Conservation (phyloP, 805 yeast species). For the Sugiyamaella americana region DNA sequence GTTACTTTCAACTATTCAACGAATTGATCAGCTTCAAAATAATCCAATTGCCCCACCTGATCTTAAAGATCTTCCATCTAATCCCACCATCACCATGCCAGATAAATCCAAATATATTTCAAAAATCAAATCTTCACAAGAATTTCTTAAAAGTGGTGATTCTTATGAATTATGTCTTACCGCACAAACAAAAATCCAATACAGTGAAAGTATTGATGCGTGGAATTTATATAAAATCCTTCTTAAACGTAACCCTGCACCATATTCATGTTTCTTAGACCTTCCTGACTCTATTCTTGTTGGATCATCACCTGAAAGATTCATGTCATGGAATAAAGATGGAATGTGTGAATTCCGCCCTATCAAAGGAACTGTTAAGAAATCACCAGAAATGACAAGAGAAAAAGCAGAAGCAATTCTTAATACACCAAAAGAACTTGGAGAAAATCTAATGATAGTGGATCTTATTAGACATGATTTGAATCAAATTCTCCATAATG, state of each 20-base stretch:
- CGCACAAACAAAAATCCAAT: slow-evolving; percentile 54
- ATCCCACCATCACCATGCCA: slow-evolving; percentile 36
- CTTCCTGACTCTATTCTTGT: slow-evolving; percentile 50
- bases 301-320: slow-evolving; percentile 93
- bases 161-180: slow-evolving; percentile 93
- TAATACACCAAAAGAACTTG: slow-evolving; percentile 84
- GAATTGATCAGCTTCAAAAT: slow-evolving; percentile 13
- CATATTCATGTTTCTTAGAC: slow-evolving; percentile 76
- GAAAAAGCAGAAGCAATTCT: slow-evolving; percentile 59
- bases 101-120: slow-evolving; percentile 45
- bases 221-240: slow-evolving; percentile 80
- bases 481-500: slow-evolving; percentile 56
- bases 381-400: slow-evolving; percentile 43
- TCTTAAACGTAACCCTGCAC: slow-evolving; percentile 77
- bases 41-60: background rate
- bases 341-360: slow-evolving; percentile 75
- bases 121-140: slow-evolving; percentile 60
- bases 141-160: slow-evolving; percentile 67
- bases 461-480: slow-evolving; percentile 92
- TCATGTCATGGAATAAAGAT: slow-evolving; percentile 63
- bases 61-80: slow-evolving; percentile 16
- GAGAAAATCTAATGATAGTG: slow-evolving; percentile 95
- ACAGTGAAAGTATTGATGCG: slow-evolving; percentile 45
- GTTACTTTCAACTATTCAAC: slow-evolving; percentile 18
- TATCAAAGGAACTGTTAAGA: slow-evolving; percentile 90